Conservation (phyloP, 2,329 filamentous ascomycete species). For the Ceratocystis colombiana region DNA sequence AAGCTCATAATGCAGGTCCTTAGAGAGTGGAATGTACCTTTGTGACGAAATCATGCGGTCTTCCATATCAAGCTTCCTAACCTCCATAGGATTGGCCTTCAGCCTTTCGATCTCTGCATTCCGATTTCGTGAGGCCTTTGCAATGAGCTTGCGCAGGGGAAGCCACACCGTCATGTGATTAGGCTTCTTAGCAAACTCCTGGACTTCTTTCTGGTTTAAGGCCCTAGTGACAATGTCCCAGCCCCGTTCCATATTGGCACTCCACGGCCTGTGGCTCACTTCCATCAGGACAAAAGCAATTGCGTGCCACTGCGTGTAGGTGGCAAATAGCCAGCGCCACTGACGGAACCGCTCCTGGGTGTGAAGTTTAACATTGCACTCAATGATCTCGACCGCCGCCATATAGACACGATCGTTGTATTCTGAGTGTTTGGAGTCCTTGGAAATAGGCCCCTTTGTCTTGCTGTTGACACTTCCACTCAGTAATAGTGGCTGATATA, state of each 20-base stretch:
- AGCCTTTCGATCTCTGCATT: conserved; percentile 43
- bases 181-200: conserved; percentile 38
- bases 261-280: conserved; percentile 40
- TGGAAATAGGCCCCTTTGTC: not conserved
- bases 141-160: conserved; percentile 45
- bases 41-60: conserved; percentile 39
- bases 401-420: conserved; percentile 59
- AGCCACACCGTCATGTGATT: conserved; percentile 43
- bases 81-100: conserved; percentile 40
- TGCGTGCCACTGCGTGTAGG: conserved; percentile 44
- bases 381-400: conserved; percentile 63
- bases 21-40: conserved; percentile 40
- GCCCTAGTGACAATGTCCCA: conserved; percentile 39
- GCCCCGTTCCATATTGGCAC: conserved; percentile 41
- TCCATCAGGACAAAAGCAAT: conserved; percentile 43
- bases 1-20: conserved; percentile 38
- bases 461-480: conserved; percentile 49
- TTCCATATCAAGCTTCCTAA: conserved; percentile 40
- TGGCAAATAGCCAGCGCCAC: conserved; percentile 43
- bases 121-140: conserved; percentile 44
- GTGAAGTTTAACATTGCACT: conserved; percentile 56
- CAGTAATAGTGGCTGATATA: conserved; percentile 63
- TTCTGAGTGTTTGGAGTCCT: conserved; percentile 32
- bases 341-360: conserved; percentile 43
- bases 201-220: conserved; percentile 34